Evolutionary conservation across 1,284 basidiomycete species (phyloP), one percentile per base, ranked within the genome.

Genomic region (Inonotus obliquus): DNA sequence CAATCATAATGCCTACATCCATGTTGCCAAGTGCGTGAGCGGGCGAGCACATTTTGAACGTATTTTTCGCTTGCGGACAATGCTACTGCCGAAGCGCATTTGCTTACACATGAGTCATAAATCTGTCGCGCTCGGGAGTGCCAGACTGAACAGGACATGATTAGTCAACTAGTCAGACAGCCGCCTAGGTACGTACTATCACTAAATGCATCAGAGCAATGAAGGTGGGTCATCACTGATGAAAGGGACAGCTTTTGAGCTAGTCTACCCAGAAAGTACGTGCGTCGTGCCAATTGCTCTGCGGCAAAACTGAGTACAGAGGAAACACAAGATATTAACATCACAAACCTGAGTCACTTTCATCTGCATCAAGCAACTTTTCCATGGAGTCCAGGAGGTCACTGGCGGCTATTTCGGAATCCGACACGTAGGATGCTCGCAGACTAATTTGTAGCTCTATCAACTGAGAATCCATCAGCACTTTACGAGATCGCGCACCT

Each of bases 401-500:
- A 10, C 25, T 41, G 38, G 38, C 60, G 4, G 53, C 37, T 29
- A 54, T 51, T 27, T 60, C 57, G 29, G 62, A 62, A 23, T 45
- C 47, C 21, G 53, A 52, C 14, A 23, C 45, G 27, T 60, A 57
- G 2, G 44, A 38, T 6, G 21, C 57, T 44, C 54, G 54, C 9
- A 60, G 54, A 49, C 49, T 35, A 14, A 45, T 39, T 11, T 21
- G 19, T 17, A 55, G 41, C 2, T 23, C 17, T 47, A 23, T 52
- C 27, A 54, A 21, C 29, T 19, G 17, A 19, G 21, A 13, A 14
- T 11, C 45, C 10, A 19, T 39, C 19, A 14, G 4, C 44, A 10
- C 4, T 41, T 29, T 35, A 25, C n/a, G 37, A 5, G 21, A 37
- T 23, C 10, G 23, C 55, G n/a, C 25, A 58, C 76, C 74, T 70